Base-by-base conservation (phyloP, 176 grass and related monocot species). In the Phragmites australis region DNA sequence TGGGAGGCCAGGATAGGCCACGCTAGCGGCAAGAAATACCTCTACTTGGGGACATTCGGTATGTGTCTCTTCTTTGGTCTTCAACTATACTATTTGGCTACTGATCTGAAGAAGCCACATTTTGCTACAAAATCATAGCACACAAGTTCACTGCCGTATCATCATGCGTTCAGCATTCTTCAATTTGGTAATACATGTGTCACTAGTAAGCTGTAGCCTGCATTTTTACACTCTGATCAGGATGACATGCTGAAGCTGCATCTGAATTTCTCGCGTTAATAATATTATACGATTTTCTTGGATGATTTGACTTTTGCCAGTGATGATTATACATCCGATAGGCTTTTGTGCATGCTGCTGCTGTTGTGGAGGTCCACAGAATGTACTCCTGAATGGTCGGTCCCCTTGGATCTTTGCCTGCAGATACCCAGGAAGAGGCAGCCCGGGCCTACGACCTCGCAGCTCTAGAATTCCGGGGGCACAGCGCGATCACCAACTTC, bases 361-460 rank as follows among this genome's bases (percentile, higher is more conserved):
- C 29, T 26, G 72, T 50, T 47, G 52, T 50, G 39, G 19, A 53
- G 75, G 54, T 12, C 55, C 68, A 16, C 32, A 16, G 61, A 61
- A 44, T 66, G 30, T 76, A 48, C 21, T 23, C 5, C 55, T 83
- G 68, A 48, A 70, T 75, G 65, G 1, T 13, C 32, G 60, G 45
- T 76, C 14, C 17, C 2, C 10, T 65, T 48, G 27, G n/a, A 37
- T 43, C 17, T 74, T 22, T 9, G 11, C 62, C 2, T 70, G 72
- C 81, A 93, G 91, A 32, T 22, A 93, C 70, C 17, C 70, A 90
- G 70, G 88, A 93, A 43, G 88, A 88, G 48, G 91, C 91, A 10
- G 91, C 91, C 26, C 77, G 32, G 68, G 91, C 91, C 58, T 93
- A 90, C 75, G 91, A 93, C 74, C 56, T 72, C 12, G 91, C 91